Evolutionary conservation across 1,139 yeast genomes (phyloP), one percentile per base, ranked within the genome.

Genomic region (Candida dubliniensis): DNA sequence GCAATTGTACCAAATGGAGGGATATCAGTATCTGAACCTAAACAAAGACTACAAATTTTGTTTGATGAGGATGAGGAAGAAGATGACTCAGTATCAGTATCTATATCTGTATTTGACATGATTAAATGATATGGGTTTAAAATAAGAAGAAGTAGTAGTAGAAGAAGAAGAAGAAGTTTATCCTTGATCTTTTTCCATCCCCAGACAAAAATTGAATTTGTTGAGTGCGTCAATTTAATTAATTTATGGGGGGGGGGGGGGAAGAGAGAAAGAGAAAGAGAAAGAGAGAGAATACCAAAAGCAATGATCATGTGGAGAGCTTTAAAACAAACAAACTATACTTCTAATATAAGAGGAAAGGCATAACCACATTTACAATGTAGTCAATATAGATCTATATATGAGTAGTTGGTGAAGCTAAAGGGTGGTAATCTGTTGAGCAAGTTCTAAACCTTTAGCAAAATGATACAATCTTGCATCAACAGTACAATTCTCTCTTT

Each of bases 391-490:
- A 18, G 3, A 18, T 18, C 3, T 18, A 18, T 18, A 18, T 18
- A 18, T 18, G 5, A 4, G 23, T 18, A 18, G 23, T 18, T n/a
- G n/a, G n/a, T n/a, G n/a, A n/a, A n/a, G n/a, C n/a, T n/a, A n/a
- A 5, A 18, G 23, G 23, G 23, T 18, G 23, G 23, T 18, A 4
- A 18, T 18, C 11, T 31, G 24, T 50, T 54, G 26, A 41, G 51
- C 50, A 29, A 62, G 44, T 34, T 59, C 63, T 36, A 72, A 53
- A 0, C 98, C 98, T 45, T 82, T 82, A 15, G 96, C 95, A 44
- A 88, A 77, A 59, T 87, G 89, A 62, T 87, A 90, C 47, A 93
- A 81, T 54, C 96, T 80, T 1, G 96, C 91, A 66, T 91, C 99
- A 15, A 91, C 68, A 29, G 79, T 77, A 61, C 81, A 88, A 0